Base-by-base conservation (phyloP, 2,329 filamentous ascomycete genomes). In the Tolypocladium paradoxum region DNA sequence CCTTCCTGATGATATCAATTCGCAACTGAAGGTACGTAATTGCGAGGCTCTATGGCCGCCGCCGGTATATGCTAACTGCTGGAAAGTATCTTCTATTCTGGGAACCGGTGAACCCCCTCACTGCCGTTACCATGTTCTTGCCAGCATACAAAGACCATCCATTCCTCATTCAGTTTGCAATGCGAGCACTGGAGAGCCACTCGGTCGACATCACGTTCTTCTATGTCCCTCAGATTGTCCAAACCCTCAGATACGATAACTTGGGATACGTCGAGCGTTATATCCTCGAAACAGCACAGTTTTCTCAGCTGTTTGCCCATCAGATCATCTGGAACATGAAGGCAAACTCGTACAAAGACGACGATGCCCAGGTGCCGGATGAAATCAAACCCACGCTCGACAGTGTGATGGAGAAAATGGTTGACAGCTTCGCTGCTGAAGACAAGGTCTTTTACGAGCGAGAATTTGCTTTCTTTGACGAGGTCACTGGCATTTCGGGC, bases 251-350 rank as follows among this genome's bases (percentile, higher is more conserved):
- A 52, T 96, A 97, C 62, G 93, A 99, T 74, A 81, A 80, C 14
- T 76, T 99, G 27, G 93, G 93, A 53, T 99, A 99, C 65, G 91
- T 96, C 2, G 90, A 96, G 69, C 82, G 92, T 46, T 99, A 96
- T 65, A 97, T 99, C 53, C 78, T 97, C 18, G 93, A 99, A 72
- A 96, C 95, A 0, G 93, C 91, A 1, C 92, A 95, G 62, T 91
- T 96, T 64, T 97, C 93, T n/a, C 93, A 97, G 68, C 74, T 97
- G 9, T 99, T 99, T 69, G 92, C 95, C 2, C 95, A 99, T 68
- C 93, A 99, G 64, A 97, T 99, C 60, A 99, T 99, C 65, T 99
- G 95, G 93, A 99, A 99, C 68, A 99, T 99, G 87, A 99, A 97
- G 68, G 93, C 93, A 34, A 99, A 99, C 68, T 88, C 91, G 1